Conservation (phyloP, 192 early-diverging fungal species). For the Entophlyctis luteolus region DNA sequence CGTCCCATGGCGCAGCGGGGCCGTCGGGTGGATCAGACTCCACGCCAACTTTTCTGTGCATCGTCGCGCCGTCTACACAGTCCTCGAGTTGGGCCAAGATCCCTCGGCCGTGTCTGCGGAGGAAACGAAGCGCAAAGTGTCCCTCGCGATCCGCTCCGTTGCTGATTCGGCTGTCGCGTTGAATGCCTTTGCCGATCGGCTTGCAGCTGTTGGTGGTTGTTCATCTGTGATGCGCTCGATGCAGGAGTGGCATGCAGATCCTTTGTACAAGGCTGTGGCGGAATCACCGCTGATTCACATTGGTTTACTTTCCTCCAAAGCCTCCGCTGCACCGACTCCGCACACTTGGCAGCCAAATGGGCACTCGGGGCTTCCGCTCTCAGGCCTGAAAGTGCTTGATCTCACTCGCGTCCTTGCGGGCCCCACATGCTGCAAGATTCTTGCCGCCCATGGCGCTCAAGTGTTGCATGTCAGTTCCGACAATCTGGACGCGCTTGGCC, state of each 20-base stretch:
- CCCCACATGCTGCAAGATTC: slow-evolving; percentile 23
- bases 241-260: not conserved
- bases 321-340: not conserved
- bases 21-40: slow-evolving; percentile 9
- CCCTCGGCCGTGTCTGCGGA: not conserved
- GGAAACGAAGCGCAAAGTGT: not conserved
- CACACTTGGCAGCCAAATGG: not conserved
- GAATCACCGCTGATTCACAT: not conserved
- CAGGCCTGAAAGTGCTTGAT: slow-evolving; percentile 34
- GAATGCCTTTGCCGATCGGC: slow-evolving; percentile 7
- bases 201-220: slow-evolving; percentile 16
- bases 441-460: slow-evolving; percentile 29
- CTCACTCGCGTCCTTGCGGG: slow-evolving; percentile 38
- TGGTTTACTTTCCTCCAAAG: not conserved
- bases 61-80: slow-evolving; percentile 13
- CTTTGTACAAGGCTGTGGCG: not conserved
- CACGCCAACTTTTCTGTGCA: slow-evolving; percentile 32
- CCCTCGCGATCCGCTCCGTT: not conserved
- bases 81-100: not conserved
- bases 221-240: slow-evolving; percentile 10
- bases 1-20: not conserved
- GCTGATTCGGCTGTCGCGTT: not conserved
- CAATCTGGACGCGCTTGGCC: slow-evolving; percentile 14
- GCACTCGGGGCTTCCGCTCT: slow-evolving; percentile 12
- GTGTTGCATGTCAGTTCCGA: slow-evolving; percentile 28